Percentiles rank a stretch among this genome's conserved stretches.
Conservation (phyloP, 2,329 filamentous ascomycete genomes). For the Hypoxylon sp. region DNA sequence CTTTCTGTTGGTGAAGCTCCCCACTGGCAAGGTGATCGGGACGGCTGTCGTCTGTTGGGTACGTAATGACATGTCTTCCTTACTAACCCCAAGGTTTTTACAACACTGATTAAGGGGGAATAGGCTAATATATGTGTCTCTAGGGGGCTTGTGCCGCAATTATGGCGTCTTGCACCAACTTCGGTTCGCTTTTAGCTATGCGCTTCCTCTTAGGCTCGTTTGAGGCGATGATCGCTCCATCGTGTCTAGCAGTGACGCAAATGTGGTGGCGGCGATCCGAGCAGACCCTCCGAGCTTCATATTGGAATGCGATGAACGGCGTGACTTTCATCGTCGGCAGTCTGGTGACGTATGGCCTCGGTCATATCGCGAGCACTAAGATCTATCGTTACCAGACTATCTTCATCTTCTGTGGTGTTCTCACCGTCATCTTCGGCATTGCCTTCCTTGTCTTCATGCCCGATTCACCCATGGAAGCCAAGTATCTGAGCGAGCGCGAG, state of each 20-base stretch:
- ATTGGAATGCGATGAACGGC: slow-evolving; percentile 71
- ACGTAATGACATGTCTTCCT: slow-evolving; percentile 14
- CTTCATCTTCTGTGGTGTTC: slow-evolving; percentile 63
- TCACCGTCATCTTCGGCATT: slow-evolving; percentile 66
- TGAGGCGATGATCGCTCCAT: slow-evolving; percentile 66
- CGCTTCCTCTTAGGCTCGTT: slow-evolving; percentile 64
- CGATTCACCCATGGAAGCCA: slow-evolving; percentile 72
- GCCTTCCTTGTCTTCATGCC: slow-evolving; percentile 72
- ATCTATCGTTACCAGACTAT: slow-evolving; percentile 68
- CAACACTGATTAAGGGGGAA: too few relatives aligned
- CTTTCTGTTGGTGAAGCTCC: slow-evolving; percentile 66
- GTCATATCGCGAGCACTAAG: slow-evolving; percentile 61
- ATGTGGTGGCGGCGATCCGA: slow-evolving; percentile 69
- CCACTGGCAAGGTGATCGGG: slow-evolving; percentile 68
- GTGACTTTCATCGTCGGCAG: slow-evolving; percentile 70
- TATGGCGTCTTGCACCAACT: slow-evolving; percentile 66
- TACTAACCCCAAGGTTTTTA: too few relatives aligned
- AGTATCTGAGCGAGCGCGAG: slow-evolving; percentile 75
- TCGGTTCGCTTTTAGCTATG: slow-evolving; percentile 61
- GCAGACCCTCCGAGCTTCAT: slow-evolving; percentile 64
- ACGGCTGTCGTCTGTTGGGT: slow-evolving; percentile 67
- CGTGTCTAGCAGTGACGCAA: slow-evolving; percentile 66
- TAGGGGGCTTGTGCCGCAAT: slow-evolving; percentile 64
- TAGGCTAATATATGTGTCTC: too few relatives aligned
- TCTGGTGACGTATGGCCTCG: slow-evolving; percentile 66